These are phyloP conservation scores for Tetrastigma voinierianum DNA, from an alignment of 164 flowering plant genomes.

Conservation along the genomic window DNA sequence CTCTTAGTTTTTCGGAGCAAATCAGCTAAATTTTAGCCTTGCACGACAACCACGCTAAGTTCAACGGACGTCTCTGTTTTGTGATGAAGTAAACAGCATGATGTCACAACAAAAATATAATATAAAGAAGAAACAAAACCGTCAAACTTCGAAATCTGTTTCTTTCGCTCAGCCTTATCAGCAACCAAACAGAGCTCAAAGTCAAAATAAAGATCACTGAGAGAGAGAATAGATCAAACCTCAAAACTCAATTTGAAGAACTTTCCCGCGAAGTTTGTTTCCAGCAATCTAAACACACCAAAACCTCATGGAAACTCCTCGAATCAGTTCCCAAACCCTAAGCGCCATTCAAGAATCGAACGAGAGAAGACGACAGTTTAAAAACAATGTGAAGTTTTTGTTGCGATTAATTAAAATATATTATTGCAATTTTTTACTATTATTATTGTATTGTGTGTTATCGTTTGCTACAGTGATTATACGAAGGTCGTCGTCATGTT, in stretches of 20 bases:
- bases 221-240: slow-evolving; percentile 3
- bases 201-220: not conserved
- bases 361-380: slow-evolving; percentile 25
- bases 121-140: not conserved
- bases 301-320: not conserved
- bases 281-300: not conserved
- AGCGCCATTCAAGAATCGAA: slow-evolving; percentile 21
- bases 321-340: slow-evolving; percentile 11
- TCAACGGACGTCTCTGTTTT: too few species aligned
- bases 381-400: slow-evolving; percentile 8
- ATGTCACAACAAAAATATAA: not conserved
- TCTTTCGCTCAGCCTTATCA: slow-evolving; percentile 8
- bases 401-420: too few species aligned
- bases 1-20: too few species aligned
- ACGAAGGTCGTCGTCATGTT: slow-evolving; percentile 15
- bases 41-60: too few species aligned
- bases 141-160: not conserved
- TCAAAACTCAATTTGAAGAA: not conserved
- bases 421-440: too few species aligned
- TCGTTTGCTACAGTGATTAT: slow-evolving; percentile 35
- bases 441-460: slow-evolving; percentile 8
- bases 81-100: too few species aligned
- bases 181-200: slow-evolving; percentile 12
- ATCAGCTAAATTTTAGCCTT: too few species aligned
- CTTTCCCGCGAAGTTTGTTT: slow-evolving; percentile 21